Evolutionary conservation across 192 early-diverging fungal species (phyloP), one percentile per base, ranked within the genome.

Genomic region (Thamnidium elegans): DNA sequence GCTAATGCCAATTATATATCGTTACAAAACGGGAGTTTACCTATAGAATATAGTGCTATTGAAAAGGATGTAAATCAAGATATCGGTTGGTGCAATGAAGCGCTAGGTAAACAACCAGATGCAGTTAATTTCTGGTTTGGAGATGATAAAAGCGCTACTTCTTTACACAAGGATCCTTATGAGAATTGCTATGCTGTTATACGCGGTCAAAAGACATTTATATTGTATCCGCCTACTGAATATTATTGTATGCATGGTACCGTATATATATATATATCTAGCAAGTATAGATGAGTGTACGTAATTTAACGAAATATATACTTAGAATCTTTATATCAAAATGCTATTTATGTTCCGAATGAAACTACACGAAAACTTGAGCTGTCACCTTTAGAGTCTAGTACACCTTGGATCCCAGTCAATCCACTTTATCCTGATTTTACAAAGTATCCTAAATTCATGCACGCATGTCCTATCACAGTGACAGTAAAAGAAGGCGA

Each of bases 101-200:
- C 80, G 0, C 43, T 82, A 14, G 74, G 72, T 26, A 62, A 60
- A 36, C 17, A 51, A 9, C 80, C 80, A 0, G 80, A 82, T 34
- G 80, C 80, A 8, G 70, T 82, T 48, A 82, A 82, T 58, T 82
- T 82, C 55, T 82, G 80, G 80, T 82, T 77, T 58, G 80, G 80
- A 4, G 73, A 79, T 42, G 68, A 72, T 26, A 39, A 63, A 19
- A 82, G 80, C 17, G 67, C 61, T 0, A 82, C 80, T 0, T 77
- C 75, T 0, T 50, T 82, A n/a, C 80, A 82, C 31, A 82, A 79
- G 60, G 80, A 81, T 63, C 80, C 78, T 39, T 82, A 82, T 43
- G 80, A 82, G 51, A 82, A 82, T 51, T 77, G 75, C 9, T 82
- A 82, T 66, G 77, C 72, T n/a, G 80, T 79, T 5, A 63, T 82